Conservation (phyloP, 306 rosid species). For the Chamaecrista fasciculata region DNA sequence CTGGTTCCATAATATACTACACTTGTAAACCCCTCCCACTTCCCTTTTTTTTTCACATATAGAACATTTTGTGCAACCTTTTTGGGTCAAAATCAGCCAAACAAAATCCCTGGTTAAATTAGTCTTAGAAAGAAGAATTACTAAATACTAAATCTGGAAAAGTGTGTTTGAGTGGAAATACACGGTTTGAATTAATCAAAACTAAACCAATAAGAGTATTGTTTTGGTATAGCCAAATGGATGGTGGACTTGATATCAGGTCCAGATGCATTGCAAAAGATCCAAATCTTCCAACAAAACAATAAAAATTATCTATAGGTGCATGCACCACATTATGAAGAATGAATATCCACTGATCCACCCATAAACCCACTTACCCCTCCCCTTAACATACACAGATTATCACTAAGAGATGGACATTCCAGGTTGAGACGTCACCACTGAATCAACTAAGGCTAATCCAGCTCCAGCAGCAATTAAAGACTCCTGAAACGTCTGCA, state of each 20-base stretch:
- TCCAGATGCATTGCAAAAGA: not conserved
- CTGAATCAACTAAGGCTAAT: conserved; percentile 79
- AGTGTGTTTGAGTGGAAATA: not conserved
- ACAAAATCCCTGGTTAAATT: not conserved
- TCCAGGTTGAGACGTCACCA: conserved; percentile 79
- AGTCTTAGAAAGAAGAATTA: not conserved
- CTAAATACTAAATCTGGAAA: not conserved
- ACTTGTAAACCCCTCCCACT: conserved; percentile 11
- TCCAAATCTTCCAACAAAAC: conserved; percentile 19
- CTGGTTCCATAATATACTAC: not conserved
- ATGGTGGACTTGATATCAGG: not conserved
- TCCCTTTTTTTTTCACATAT: not conserved
- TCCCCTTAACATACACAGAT: conserved; percentile 38
- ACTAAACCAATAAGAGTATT: not conserved
- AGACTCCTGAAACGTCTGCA: conserved; percentile 92
- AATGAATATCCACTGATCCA: conserved; percentile 27
- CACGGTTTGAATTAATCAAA: not conserved
- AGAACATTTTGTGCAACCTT: not conserved
- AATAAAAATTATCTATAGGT: not conserved
- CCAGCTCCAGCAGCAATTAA: conserved; percentile 93
- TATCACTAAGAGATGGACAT: conserved; percentile 48
- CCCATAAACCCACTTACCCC: conserved; percentile 40
- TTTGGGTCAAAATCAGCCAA: not conserved
- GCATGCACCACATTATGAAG: conserved; percentile 23
- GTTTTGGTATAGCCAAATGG: not conserved